phyloP scores from a whole-genome alignment of 1,284 basidiomycete species.

The Cerioporus squamosus region DNA sequence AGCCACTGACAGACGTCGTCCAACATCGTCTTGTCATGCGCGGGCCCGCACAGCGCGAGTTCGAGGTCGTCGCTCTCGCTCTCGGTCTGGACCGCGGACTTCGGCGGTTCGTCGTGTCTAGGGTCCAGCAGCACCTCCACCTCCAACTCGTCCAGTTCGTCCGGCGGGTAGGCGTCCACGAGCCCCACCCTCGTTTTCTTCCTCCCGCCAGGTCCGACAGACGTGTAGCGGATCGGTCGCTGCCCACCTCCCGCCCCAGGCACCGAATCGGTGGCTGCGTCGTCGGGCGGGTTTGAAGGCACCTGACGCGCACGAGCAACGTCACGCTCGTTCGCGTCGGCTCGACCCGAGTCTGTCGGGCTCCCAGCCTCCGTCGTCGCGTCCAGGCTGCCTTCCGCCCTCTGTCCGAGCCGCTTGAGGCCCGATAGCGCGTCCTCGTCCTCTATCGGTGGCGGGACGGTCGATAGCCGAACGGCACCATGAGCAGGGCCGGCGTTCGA shows the following conservation, averaged over 20 bases:
- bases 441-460: neutral
- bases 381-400: too few species aligned
- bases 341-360: too few species aligned
- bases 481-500: neutral
- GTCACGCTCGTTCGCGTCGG: neutral
- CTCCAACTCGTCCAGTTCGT: constrained; percentile 9
- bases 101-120: neutral
- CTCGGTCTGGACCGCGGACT: neutral
- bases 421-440: neutral
- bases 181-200: neutral
- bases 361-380: too few species aligned
- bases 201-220: neutral
- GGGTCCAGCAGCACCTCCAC: constrained; percentile 11
- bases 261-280: neutral
- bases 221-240: too few species aligned
- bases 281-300: neutral
- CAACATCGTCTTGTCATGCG: neutral
- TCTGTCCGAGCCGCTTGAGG: neutral
- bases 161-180: neutral
- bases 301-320: neutral
- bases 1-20: neutral
- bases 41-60: too few species aligned
- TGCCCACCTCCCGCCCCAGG: too few species aligned
- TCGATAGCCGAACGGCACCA: neutral
- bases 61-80: too few species aligned